Conservation (phyloP, 2,329 filamentous ascomycete species). For the Colletotrichum plurivorum region DNA sequence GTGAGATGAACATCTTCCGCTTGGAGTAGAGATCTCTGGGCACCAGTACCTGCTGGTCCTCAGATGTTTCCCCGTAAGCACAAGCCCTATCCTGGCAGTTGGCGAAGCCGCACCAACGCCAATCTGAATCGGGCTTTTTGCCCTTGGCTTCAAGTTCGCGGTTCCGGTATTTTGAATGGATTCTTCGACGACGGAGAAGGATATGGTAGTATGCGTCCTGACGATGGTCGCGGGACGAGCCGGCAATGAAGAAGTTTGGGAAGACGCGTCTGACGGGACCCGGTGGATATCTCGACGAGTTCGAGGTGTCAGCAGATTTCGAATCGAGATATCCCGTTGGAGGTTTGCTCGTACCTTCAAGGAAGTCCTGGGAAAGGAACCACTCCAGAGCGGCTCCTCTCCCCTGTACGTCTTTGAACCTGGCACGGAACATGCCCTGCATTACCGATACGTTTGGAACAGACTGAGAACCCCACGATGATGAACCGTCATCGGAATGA, state of each 20-base stretch:
- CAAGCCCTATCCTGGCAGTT: background rate
- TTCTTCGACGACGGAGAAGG: conserved; percentile 1
- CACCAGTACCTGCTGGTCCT: background rate
- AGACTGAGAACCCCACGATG: background rate
- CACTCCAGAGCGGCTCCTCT: conserved; percentile 1
- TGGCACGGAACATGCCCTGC: background rate
- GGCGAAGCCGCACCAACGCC: conserved; percentile 20
- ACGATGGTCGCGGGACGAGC: background rate
- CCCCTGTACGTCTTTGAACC: background rate
- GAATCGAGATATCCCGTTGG: background rate
- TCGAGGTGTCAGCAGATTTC: background rate
- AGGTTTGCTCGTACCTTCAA: background rate
- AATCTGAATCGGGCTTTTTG: background rate
- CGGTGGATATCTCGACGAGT: background rate
- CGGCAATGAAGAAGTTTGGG: background rate
- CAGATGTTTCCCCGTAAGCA: background rate
- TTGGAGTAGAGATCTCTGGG: background rate
- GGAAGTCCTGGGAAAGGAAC: conserved; percentile 14
- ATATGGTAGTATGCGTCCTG: conserved; percentile 13
- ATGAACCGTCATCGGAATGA: background rate
- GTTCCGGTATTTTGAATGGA: background rate
- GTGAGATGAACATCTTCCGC: background rate
- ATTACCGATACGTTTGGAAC: background rate
- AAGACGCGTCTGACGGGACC: background rate
- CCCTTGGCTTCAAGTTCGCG: background rate